A percentile compares a stretch with the other conserved stretches of the same genome.
Evolutionary conservation across 805 yeast genomes (phyloP).

Genomic region (Blastobotrys robertii): DNA sequence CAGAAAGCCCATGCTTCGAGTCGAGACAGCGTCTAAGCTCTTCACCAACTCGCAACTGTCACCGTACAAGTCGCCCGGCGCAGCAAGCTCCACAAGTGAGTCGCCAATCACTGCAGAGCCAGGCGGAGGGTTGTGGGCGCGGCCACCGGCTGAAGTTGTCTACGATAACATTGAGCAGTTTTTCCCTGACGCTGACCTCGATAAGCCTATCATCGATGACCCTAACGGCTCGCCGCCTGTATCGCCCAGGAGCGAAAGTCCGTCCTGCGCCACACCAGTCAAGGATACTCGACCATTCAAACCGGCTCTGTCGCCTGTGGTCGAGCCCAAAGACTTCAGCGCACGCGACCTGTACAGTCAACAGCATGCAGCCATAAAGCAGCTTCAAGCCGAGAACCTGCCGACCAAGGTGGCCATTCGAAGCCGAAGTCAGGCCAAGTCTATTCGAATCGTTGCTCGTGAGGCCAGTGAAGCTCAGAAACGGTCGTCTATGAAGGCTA

Average conservation of each 20-base stretch:
- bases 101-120: slow-evolving; percentile 8
- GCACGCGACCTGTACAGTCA: too few species aligned
- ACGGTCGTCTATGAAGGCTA: slow-evolving; percentile 18
- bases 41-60: slow-evolving; percentile 3
- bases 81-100: slow-evolving; percentile 5
- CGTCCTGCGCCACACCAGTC: background rate
- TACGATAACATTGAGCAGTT: slow-evolving; percentile 85
- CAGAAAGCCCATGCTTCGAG: slow-evolving; percentile 7
- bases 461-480: slow-evolving; percentile 69
- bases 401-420: background rate
- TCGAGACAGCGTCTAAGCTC: slow-evolving; percentile 2
- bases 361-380: too few species aligned
- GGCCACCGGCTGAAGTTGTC: slow-evolving; percentile 93
- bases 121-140: slow-evolving; percentile 38
- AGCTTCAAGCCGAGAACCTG: too few species aligned
- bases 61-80: slow-evolving; percentile 6
- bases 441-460: slow-evolving; percentile 85
- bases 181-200: slow-evolving; percentile 88
- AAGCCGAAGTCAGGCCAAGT: slow-evolving; percentile 50
- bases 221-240: slow-evolving; percentile 28
- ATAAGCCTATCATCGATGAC: slow-evolving; percentile 79
- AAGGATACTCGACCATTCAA: background rate
- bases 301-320: slow-evolving; percentile 15
- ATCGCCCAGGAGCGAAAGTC: background rate
- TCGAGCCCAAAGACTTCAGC: background rate